A percentile compares a stretch with the other conserved stretches of the same genome.
These are phyloP conservation scores for Wallacemonas sp. DNA, from an alignment of 208 protist species.

Conservation along the genomic window DNA sequence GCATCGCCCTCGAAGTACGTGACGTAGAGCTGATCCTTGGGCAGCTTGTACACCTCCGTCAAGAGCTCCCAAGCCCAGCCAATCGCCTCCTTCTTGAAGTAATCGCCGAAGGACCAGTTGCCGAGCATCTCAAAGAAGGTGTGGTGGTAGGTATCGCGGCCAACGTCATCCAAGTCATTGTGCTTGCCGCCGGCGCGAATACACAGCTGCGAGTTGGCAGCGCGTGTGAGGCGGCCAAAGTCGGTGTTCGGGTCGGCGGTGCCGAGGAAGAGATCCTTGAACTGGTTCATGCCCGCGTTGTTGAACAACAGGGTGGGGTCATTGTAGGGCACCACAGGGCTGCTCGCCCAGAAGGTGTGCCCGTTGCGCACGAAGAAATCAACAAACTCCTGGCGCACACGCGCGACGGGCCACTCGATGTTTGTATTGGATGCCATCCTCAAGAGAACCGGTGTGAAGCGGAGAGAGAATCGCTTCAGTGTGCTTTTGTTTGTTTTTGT, in stretches of 20 bases:
- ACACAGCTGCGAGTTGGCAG: constrained; percentile 98
- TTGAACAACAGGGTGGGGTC: constrained; percentile 99
- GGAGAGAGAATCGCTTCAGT: constrained; percentile 17
- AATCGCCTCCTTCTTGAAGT: constrained; percentile 99
- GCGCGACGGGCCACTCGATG: constrained; percentile 75
- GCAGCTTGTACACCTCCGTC: constrained; percentile 94
- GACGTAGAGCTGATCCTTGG: constrained; percentile 96
- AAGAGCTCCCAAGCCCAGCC: constrained; percentile 97
- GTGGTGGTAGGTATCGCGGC: constrained; percentile 99
- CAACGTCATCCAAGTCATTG: constrained; percentile 99
- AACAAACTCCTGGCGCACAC: constrained; percentile 94
- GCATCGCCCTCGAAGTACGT: constrained; percentile 98
- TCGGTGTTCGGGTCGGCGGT: constrained; percentile 92
- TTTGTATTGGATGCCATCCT: constrained; percentile 17
- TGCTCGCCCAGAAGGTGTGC: constrained; percentile 93
- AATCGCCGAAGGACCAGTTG: constrained; percentile 99
- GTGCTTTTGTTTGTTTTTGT: not conserved
- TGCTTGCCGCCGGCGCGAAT: constrained; percentile 99
- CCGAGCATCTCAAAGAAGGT: constrained; percentile 99
- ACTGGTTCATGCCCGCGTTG: constrained; percentile 98
- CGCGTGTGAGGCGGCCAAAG: constrained; percentile 94
- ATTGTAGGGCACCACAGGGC: constrained; percentile 94
- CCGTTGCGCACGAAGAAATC: constrained; percentile 92
- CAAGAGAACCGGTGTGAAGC: not conserved
- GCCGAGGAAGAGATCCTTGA: constrained; percentile 98